These are phyloP conservation scores for Helminthosporium solani DNA, from an alignment of 2,329 filamentous ascomycete species.

Conservation along the genomic window DNA sequence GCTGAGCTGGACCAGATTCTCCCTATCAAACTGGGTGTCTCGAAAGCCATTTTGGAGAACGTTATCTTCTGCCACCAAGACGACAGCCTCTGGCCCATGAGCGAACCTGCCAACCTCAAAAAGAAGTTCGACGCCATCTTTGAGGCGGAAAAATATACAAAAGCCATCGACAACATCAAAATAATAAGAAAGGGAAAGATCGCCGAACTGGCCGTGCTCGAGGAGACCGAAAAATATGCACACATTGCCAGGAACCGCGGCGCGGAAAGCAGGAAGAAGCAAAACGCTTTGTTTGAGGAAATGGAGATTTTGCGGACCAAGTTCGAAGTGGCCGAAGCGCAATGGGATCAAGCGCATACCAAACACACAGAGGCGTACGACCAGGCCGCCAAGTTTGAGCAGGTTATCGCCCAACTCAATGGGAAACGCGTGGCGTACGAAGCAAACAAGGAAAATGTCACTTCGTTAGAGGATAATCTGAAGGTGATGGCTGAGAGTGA, in stretches of 20 bases:
- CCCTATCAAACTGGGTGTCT: constrained; percentile 84
- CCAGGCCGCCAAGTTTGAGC: constrained; percentile 71
- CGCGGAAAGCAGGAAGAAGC: constrained; percentile 57
- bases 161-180: constrained; percentile 95
- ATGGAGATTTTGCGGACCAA: constrained; percentile 54
- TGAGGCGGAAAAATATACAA: constrained; percentile 94
- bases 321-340: constrained; percentile 32
- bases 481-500: constrained; percentile 79
- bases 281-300: constrained; percentile 65
- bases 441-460: constrained; percentile 68
- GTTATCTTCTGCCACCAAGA: constrained; percentile 99
- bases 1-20: constrained; percentile 81
- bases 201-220: constrained; percentile 70
- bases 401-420: constrained; percentile 72
- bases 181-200: constrained; percentile 78
- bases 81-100: constrained; percentile 95
- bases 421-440: constrained; percentile 74
- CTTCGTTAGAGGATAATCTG: constrained; percentile 69
- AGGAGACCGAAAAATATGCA: constrained; percentile 72
- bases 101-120: constrained; percentile 80
- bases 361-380: constrained; percentile 67
- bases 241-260: constrained; percentile 84
- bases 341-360: constrained; percentile 40
- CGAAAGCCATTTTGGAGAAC: constrained; percentile 82
- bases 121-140: constrained; percentile 98